Evolutionary conservation across 495 filamentous ascomycete genomes (phyloP), one percentile per base, ranked within the genome.

Genomic region (Cenococcum geophilum): DNA sequence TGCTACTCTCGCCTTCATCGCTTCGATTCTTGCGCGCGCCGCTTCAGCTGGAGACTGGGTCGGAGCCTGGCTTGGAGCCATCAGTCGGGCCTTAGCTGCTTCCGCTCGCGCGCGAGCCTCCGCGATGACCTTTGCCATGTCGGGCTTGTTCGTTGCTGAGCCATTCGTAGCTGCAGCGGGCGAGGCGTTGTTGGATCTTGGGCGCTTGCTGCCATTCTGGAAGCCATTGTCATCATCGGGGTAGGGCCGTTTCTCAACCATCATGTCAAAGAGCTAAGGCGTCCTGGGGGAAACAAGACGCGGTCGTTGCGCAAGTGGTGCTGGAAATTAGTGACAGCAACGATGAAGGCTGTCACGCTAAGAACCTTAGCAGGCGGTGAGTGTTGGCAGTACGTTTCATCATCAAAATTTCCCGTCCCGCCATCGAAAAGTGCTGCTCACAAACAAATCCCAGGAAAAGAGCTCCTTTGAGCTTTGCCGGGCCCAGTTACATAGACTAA

Each of bases 1-100:
- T 42, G 87, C 87, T 11, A 95, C 86, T 71, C 89, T 80, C 4
- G 91, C 90, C 72, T 88, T 95, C 76, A 96, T 76, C n/a, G 84
- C 83, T 1, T 83, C 85, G 52, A 88, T 73, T 48, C 72, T 70
- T 59, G 77, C 75, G 65, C 59, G 51, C 20, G 63, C 57, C 23
- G 59, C 58, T 1, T 59, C 48, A 48, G 67, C 51, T 27, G 61
- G 18, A 16, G 65, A 40, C 40, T 77, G 57, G 20, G 78, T 55
- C 54, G 80, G 80, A 73, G 65, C 57, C 11, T 71, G 69, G 48
- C 27, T 32, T 32, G 76, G 66, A 60, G 73, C 74, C 51, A 76
- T 66, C 40, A 74, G 72, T 11, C 73, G 66, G 75, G 20, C 14
- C 60, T 18, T 77, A 36, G 18, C 32, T 23, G 14, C 45, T 34